Evolutionary conservation across 306 rosid species (phyloP).

Genomic region (Rosa lucieae): DNA sequence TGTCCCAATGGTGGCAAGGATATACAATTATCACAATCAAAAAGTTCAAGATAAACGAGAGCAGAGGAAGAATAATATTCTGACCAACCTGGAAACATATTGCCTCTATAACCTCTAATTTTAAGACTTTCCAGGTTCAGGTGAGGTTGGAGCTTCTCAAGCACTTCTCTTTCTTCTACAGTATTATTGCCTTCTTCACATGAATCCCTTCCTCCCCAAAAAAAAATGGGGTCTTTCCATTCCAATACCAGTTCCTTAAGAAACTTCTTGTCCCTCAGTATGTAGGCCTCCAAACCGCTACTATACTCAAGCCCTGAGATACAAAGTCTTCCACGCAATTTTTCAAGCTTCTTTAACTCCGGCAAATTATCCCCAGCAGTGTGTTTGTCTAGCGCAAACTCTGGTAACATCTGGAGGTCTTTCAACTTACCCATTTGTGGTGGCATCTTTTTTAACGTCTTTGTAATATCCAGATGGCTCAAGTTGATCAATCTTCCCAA

Average conservation of each 20-base stretch:
- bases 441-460: too few species aligned
- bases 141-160: neutral
- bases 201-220: neutral
- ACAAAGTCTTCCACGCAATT: neutral
- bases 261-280: neutral
- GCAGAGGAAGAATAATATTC: too few species aligned
- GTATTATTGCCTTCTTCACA: neutral
- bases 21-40: neutral
- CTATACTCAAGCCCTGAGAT: neutral
- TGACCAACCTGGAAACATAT: conserved; percentile 14
- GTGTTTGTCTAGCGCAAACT: too few species aligned
- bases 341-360: too few species aligned
- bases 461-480: conserved; percentile 4
- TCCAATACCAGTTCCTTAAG: neutral
- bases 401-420: neutral
- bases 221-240: too few species aligned
- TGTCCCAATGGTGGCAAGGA: neutral
- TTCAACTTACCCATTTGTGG: neutral
- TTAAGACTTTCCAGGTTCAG: neutral
- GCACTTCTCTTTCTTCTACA: neutral
- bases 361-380: too few species aligned
- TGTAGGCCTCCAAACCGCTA: conserved; percentile 12
- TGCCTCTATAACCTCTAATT: conserved; percentile 9
- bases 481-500: conserved; percentile 1
- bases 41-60: too few species aligned